A percentile compares a stretch with the other conserved stretches of the same genome.
Evolutionary conservation across 768 basidiomycete species (phyloP).

Genomic region (Suillus placidus): DNA sequence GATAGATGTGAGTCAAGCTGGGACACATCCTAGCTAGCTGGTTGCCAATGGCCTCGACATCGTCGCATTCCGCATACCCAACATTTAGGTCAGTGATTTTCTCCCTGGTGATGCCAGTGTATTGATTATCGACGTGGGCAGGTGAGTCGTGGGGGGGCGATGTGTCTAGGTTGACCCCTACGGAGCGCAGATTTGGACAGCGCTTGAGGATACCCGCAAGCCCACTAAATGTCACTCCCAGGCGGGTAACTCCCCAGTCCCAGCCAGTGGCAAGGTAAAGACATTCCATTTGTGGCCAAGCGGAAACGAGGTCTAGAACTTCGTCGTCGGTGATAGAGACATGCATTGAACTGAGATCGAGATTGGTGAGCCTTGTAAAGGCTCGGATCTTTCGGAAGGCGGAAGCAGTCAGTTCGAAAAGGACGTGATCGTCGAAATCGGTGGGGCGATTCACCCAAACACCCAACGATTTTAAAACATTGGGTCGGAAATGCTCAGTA

Average conservation of each 20-base stretch:
- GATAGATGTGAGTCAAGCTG: neutral
- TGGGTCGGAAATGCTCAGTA: neutral
- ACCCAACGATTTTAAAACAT: neutral
- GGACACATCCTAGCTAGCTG: neutral
- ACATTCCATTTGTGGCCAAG: neutral
- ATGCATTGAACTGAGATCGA: neutral
- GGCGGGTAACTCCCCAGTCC: neutral
- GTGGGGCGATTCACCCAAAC: neutral
- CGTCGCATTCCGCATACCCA: neutral
- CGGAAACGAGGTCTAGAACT: neutral
- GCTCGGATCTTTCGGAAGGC: neutral
- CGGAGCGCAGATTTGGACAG: neutral
- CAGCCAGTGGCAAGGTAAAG: neutral
- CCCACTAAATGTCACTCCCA: neutral
- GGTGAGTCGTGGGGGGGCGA: neutral
- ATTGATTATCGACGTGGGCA: neutral
- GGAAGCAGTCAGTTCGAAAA: neutral
- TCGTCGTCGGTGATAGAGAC: neutral
- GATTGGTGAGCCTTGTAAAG: neutral
- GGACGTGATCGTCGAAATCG: neutral
- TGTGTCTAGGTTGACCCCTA: constrained; percentile 2
- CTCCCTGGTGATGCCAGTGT: neutral
- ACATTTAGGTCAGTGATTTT: neutral
- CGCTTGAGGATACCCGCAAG: constrained; percentile 1
- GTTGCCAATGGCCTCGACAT: neutral